Percentiles rank a stretch among this genome's conserved stretches.
These are phyloP conservation scores for Collybiopsis confluens DNA, from an alignment of 768 basidiomycete genomes.

Conservation along the genomic window DNA sequence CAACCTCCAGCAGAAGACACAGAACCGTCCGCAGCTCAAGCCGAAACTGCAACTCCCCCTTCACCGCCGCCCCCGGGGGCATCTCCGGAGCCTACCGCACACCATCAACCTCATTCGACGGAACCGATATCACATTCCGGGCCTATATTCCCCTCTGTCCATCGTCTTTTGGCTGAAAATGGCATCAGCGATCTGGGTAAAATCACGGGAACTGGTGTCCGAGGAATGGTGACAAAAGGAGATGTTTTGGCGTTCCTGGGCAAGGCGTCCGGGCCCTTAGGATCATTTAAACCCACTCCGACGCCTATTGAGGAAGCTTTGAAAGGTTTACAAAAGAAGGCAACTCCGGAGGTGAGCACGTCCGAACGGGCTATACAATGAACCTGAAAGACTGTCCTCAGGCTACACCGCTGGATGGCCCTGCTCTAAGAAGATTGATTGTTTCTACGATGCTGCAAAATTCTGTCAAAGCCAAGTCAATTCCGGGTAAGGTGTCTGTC, in stretches of 20 bases:
- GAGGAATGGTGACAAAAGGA: constrained; percentile 95
- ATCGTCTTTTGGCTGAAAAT: constrained; percentile 71
- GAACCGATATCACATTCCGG: constrained; percentile 48
- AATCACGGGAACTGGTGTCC: constrained; percentile 85
- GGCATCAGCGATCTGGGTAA: constrained; percentile 51
- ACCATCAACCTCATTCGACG: constrained; percentile 29
- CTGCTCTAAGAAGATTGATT: constrained; percentile 61
- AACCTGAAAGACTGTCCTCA: background rate
- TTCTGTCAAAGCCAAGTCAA: constrained; percentile 45
- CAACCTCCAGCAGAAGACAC: constrained; percentile 51
- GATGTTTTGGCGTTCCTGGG: constrained; percentile 88
- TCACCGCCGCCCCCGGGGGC: constrained; percentile 16
- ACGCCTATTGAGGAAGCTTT: constrained; percentile 19
- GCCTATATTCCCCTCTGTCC: constrained; percentile 87
- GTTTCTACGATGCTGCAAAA: constrained; percentile 55
- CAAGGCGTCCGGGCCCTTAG: constrained; percentile 71
- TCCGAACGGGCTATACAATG: constrained; percentile 17
- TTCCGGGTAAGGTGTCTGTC: constrained; percentile 31
- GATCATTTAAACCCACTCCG: constrained; percentile 58
- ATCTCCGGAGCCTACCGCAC: constrained; percentile 18
- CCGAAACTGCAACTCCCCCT: constrained; percentile 26
- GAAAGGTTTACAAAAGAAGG: constrained; percentile 27
- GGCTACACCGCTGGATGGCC: constrained; percentile 53
- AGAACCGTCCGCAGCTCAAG: constrained; percentile 21
- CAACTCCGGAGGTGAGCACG: constrained; percentile 30